Evolutionary conservation across 352 stramenopile genomes (phyloP).

Genomic region (Blastocystis hominis): DNA sequence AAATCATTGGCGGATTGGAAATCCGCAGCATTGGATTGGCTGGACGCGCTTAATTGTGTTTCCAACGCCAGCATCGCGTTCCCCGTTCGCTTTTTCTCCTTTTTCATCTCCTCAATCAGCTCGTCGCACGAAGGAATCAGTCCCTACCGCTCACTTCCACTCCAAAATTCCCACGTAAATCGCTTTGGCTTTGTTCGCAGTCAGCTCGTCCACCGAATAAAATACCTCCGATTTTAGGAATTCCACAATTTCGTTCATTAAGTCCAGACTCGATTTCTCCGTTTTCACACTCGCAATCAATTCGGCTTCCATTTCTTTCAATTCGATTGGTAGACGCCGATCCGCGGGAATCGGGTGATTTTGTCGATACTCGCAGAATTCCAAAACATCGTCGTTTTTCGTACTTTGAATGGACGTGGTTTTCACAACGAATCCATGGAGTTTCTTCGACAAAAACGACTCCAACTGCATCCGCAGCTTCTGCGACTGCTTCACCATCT

Average conservation of each 20-base stretch:
- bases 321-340: background rate
- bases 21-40: too few relatives aligned
- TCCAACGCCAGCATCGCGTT: background rate
- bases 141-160: background rate
- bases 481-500: background rate
- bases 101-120: background rate
- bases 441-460: background rate
- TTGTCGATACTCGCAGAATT: background rate
- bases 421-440: background rate
- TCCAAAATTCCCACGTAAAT: background rate
- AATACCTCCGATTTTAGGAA: background rate
- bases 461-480: background rate
- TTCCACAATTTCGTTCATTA: background rate
- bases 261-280: background rate
- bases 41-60: background rate
- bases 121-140: slow-evolving; percentile 49
- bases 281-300: background rate
- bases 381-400: background rate
- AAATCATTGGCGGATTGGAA: background rate
- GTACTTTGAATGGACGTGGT: background rate
- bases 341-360: background rate
- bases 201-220: background rate
- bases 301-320: background rate
- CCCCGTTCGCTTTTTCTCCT: background rate
- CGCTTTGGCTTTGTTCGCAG: slow-evolving; percentile 20